Evolutionary conservation across 2,329 filamentous ascomycete species (phyloP), one percentile per base, ranked within the genome.

Genomic region (Biscogniauxia mediterranea): DNA sequence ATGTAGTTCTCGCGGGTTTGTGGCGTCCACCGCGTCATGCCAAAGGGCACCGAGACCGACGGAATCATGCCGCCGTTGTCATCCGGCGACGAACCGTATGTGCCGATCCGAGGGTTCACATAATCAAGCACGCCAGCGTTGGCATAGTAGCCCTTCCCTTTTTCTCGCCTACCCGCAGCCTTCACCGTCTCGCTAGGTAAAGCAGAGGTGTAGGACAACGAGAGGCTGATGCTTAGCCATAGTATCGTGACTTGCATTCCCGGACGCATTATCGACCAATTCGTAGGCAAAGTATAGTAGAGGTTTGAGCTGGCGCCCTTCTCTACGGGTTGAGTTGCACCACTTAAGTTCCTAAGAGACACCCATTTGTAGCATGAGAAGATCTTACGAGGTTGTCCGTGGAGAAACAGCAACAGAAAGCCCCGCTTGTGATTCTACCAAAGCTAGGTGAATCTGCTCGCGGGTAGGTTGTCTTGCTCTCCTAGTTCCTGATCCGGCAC

Each of bases 11-110:
- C 77, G 26, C 77, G 72, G 5, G 79, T 81, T 68, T 81, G 79
- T 3, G 79, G 75, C 9, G 79, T 81, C 80, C 80, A 82, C n/a
- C 80, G 74, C 7, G 80, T 81, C 79, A 81, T 81, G n/a, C 75
- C 79, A 59, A 81, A 79, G 2, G 77, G 77, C 46, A 73, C 70
- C 2, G 73, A 73, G 11, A 79, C 70, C 3, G 74, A 75, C 5
- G 74, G 74, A 32, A 76, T 74, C 74, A 76, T 76, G 32, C 74
- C 74, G 13, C 74, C 74, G 52, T 75, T 75, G 60, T 71, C 69
- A 56, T 76, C 67, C 1, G 74, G 71, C 20, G 68, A 67, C 23
- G 61, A 54, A 17, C 74, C 73, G 11, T 69, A 71, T 17, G 74
- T 75, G 32, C 74, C 74, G 32, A 76, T 71, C 50, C 70, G 71